Conservation (phyloP, 192 early-diverging fungal species). For the Entomortierella beljakovae region DNA sequence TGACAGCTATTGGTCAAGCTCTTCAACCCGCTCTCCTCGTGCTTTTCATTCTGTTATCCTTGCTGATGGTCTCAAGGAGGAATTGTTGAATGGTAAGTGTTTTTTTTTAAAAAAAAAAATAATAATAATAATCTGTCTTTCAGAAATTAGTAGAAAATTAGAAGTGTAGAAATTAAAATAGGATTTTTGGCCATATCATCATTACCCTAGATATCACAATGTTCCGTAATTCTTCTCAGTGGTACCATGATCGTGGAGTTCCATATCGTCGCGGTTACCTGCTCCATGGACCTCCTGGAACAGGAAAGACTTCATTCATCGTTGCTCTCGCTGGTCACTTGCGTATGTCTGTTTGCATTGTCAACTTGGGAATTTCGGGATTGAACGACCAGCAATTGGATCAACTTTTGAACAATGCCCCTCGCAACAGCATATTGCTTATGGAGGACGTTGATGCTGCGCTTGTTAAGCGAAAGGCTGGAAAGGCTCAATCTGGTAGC, state of each 20-base stretch:
- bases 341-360: conserved; percentile 62
- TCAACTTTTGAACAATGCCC: conserved; percentile 53
- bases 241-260: conserved; percentile 63
- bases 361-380: conserved; percentile 58
- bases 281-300: conserved; percentile 66
- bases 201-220: conserved; percentile 54
- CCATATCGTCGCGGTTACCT: conserved; percentile 66
- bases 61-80: conserved; percentile 61
- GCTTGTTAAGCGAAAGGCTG: conserved; percentile 39
- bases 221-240: conserved; percentile 56
- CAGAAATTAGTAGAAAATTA: too few species aligned
- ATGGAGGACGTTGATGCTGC: conserved; percentile 64
- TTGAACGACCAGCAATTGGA: conserved; percentile 58
- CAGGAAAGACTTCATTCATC: conserved; percentile 65
- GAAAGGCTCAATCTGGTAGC: conserved; percentile 22
- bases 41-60: conserved; percentile 60
- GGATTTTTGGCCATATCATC: not conserved
- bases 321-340: conserved; percentile 65
- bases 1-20: conserved; percentile 48
- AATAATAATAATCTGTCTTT: not conserved
- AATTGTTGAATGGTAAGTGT: conserved; percentile 45
- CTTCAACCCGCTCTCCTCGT: conserved; percentile 49
- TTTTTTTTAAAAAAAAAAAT: not conserved
- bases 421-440: conserved; percentile 63
- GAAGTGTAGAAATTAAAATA: too few species aligned